A percentile compares a stretch with the other conserved stretches of the same genome.
phyloP scores from a whole-genome alignment of 371 early-diverging fungal genomes.

The Mucor lusitanicus region DNA sequence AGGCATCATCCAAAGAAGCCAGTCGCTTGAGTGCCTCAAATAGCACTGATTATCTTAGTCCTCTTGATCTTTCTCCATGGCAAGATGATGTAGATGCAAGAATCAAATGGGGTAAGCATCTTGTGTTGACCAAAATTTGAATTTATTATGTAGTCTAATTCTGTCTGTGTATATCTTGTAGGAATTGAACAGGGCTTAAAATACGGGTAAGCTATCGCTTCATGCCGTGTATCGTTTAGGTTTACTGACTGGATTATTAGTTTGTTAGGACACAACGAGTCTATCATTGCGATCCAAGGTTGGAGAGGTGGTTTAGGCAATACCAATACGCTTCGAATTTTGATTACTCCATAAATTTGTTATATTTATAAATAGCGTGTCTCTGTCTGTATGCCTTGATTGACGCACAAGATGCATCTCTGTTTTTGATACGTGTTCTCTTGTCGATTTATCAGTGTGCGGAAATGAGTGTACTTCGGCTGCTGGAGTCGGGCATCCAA shows the following conservation, averaged over 20 bases:
- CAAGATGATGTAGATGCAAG: conserved; percentile 84
- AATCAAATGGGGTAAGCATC: conserved; percentile 76
- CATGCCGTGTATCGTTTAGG: background rate
- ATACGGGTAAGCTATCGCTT: conserved; percentile 35
- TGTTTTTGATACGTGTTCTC: too few relatives aligned
- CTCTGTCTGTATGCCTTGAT: too few relatives aligned
- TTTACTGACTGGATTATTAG: conserved; percentile 20
- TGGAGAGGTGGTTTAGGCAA: conserved; percentile 82
- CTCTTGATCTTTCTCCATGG: conserved; percentile 54
- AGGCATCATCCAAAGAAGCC: conserved; percentile 47
- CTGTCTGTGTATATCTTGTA: background rate
- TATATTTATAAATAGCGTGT: background rate
- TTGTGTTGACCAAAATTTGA: conserved; percentile 8
- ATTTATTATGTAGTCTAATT: background rate
- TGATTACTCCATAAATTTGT: conserved; percentile 38
- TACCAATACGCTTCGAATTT: conserved; percentile 83
- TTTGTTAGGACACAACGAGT: conserved; percentile 61
- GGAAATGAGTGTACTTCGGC: too few relatives aligned
- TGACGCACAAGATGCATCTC: too few relatives aligned
- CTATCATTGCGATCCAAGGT: conserved; percentile 81
- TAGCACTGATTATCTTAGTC: conserved; percentile 39
- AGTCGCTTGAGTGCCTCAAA: conserved; percentile 40
- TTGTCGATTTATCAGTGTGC: too few relatives aligned
- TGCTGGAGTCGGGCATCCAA: too few relatives aligned
- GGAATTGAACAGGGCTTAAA: conserved; percentile 53